Base-by-base conservation (phyloP, 345 rosid species). In the Iberis pinnata region DNA sequence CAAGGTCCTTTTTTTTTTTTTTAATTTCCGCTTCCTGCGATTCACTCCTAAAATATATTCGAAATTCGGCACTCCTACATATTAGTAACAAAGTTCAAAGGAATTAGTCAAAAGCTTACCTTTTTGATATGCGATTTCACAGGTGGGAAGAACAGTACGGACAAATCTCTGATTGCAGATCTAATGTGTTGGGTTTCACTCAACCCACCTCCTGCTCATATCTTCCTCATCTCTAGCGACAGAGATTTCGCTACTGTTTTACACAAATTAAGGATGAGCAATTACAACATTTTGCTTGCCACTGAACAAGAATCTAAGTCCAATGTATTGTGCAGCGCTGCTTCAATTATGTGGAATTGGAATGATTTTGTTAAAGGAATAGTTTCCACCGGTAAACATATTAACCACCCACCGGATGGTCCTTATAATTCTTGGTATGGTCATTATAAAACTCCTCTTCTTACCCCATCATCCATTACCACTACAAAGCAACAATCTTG, bases 301-400 rank as follows among this genome's bases (percentile, higher is more conserved):
- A 71, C 85, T 13, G 4, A 29, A 3, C 43, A 43, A 19, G 81
- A 72, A 24, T 12, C 27, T 18, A 73, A 79, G 31, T 71, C 79
- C 4, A 47, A 61, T 60, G 86, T 83, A 18, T 79, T 88, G 37
- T 76, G 86, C 56, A 80, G 95, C 49, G 98, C 98, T 67, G 94
- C 99, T 38, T 83, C 94, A 52, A 75, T 92, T 47, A 81, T 81
- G 89, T 92, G 97, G 95, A 63, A 75, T 45, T 92, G 99, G 99
- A 61, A 68, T 41, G 43, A 71, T 24, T 4, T 31, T 65, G 62
- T 78, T 9, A 78, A 43, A 63, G 84, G 84, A 29, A 76, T 78
- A 48, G 53, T 53, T 54, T 64, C 69, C 4, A 15, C 39, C 2
- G 95, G 85, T 50, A 83, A 63, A 70, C 56, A 77, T 61, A 83